Evolutionary conservation across 495 filamentous ascomycete genomes (phyloP), one percentile per base, ranked within the genome.

Genomic region (Hypomontagnella submonticulosa): DNA sequence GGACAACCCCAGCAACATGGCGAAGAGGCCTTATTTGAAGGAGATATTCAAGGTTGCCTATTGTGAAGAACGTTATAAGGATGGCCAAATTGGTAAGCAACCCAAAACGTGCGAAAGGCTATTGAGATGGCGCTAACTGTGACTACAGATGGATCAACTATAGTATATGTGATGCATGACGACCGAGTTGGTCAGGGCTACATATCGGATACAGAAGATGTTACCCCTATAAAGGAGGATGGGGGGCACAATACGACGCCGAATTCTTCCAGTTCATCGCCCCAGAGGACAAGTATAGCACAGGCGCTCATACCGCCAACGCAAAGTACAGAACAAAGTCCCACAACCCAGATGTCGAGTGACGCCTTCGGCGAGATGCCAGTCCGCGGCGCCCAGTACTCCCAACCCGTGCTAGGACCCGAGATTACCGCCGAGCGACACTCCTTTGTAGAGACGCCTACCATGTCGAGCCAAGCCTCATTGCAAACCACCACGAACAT

Each of bases 11-110:
- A 73, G 67, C 11, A 84, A 85, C 34, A 38, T 56, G 3, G 65
- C 70, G 27, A 84, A 83, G 70, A 78, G 67, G 53, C 59, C 74
- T 1, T 80, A 71, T 16, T 54, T 92, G 15, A 85, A 87, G 58
- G 88, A 90, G 70, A 84, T 91, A 4, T 91, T 89, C 71, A 85
- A 83, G 53, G 82, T 91, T 15, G 87, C 89, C 16, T 79, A 80
- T 49, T 75, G 78, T 65, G 87, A 92, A 70, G 89, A 91, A 63
- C 75, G 80, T 8, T 90, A 78, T 61, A 75, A 80, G 41, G 80
- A 84, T 44, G 82, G 83, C 12, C 82, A 88, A 62, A 83, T 89
- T 23, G 86, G 89, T 90, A 75, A 68, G 85, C 58, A 33, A 11
- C 10, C 19, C 16, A 11, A 48, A 37, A 8, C 23, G 16, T 27